Evolutionary conservation across 148 eudicot species (phyloP), one percentile per base, ranked within the genome.

Genomic region (Fagopyrum tataricum): DNA sequence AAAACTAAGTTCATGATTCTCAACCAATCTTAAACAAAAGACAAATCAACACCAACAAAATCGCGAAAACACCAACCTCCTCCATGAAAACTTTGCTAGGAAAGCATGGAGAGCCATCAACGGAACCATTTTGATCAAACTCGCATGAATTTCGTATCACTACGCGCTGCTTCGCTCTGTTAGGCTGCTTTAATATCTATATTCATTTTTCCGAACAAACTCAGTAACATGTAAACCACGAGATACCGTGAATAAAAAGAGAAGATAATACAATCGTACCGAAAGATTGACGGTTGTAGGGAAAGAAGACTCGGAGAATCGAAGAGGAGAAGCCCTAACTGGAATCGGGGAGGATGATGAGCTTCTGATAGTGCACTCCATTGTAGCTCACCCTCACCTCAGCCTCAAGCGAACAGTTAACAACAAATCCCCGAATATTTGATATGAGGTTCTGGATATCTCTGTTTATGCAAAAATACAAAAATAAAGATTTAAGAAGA

Each of bases 41-140:
- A 8, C 2, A 64, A 61, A 23, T 0, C 4, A 58, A 56, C 10
- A 55, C 24, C 7, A 39, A 40, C 4, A 49, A 21, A 42, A 62
- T 44, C 47, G 46, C 12, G 47, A 11, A 46, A 44, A 70, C 12
- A 62, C 23, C 21, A 44, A 90, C 98, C 96, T 93, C 98, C 77
- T 93, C 90, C 79, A 17, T 78, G 67, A 93, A 93, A 76, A 87
- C 67, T 67, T 84, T 88, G 74, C 78, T 82, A 61, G 93, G 89
- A 31, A 79, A 40, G 73, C 70, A 70, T 24, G 88, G 87, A 53
- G 80, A 81, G 72, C 90, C 97, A 75, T 78, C 73, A 55, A 43
- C 58, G 2, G 82, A 76, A 74, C 80, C 83, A 69, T 85, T 85
- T 73, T 76, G 82, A 71, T 76, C 88, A 58, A 90, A 82, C 73